phyloP scores from a whole-genome alignment of 805 yeast genomes.

The Maudiozyma turicensis region DNA sequence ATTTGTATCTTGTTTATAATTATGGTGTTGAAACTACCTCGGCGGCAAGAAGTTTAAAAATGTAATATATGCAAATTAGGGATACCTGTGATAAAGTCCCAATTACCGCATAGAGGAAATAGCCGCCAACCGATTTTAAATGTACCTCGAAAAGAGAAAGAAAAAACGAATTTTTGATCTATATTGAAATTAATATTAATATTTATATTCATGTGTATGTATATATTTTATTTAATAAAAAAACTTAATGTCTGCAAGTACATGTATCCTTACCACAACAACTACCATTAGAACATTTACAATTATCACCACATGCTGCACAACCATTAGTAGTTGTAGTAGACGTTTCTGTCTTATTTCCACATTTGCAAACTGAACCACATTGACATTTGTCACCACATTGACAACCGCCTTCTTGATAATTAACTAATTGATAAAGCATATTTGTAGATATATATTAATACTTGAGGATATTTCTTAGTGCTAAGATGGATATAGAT shows the following conservation, averaged over 20 bases:
- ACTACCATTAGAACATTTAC: background rate
- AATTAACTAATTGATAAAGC: background rate
- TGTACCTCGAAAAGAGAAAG: no score
- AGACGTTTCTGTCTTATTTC: background rate
- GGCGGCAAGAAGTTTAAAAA: no score
- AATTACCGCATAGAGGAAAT: no score
- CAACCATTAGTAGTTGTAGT: background rate
- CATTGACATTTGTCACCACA: background rate
- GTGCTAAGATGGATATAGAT: no score
- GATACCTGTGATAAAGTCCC: no score
- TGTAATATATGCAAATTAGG: no score
- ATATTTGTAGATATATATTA: background rate
- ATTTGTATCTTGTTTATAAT: no score
- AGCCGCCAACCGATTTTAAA: no score
- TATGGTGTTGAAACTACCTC: no score
- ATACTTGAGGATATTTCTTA: background rate
- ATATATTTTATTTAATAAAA: background rate
- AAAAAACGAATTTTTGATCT: no score
- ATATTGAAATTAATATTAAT: no score
- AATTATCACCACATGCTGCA: background rate
- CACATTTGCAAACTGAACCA: background rate
- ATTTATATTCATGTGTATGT: no score
- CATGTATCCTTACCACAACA: conserved; percentile 1
- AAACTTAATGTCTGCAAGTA: background rate
- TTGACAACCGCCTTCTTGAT: background rate